phyloP scores from a whole-genome alignment of 768 basidiomycete species.

The Amanita fuliginea region DNA sequence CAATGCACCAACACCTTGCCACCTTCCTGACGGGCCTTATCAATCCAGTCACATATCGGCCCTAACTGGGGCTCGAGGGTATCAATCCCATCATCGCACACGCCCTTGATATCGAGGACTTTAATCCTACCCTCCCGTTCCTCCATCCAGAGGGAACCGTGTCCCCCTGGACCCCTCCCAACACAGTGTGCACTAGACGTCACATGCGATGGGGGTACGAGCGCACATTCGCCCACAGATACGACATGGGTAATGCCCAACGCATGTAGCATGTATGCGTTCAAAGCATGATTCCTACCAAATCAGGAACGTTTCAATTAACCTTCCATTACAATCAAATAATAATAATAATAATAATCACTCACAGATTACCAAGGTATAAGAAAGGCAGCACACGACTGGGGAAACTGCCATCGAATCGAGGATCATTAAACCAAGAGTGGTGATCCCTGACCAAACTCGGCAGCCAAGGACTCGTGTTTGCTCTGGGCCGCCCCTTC shows the following conservation, averaged over 20 bases:
- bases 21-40: slow-evolving; percentile 67
- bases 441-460: slow-evolving; percentile 60
- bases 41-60: slow-evolving; percentile 90
- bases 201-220: slow-evolving; percentile 47
- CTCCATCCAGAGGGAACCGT: slow-evolving; percentile 79
- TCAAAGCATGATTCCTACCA: slow-evolving; percentile 80
- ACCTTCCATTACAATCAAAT: slow-evolving; percentile 1
- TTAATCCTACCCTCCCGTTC: slow-evolving; percentile 84
- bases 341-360: slow-evolving; percentile 20
- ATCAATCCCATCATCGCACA: slow-evolving; percentile 96
- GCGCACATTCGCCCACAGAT: slow-evolving; percentile 90
- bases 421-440: slow-evolving; percentile 88
- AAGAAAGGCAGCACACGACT: slow-evolving; percentile 87
- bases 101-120: slow-evolving; percentile 83
- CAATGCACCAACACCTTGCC: slow-evolving; percentile 94
- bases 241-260: slow-evolving; percentile 96
- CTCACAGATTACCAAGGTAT: slow-evolving; percentile 90
- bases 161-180: slow-evolving; percentile 37
- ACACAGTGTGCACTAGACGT: slow-evolving; percentile 23
- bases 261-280: slow-evolving; percentile 92
- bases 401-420: slow-evolving; percentile 95
- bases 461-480: slow-evolving; percentile 56
- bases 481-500: slow-evolving; percentile 54
- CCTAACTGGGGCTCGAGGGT: slow-evolving; percentile 83
- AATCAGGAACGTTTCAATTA: slow-evolving; percentile 5